Evolutionary conservation across 768 basidiomycete species (phyloP).

Genomic region (Paxillus rubicundulus): DNA sequence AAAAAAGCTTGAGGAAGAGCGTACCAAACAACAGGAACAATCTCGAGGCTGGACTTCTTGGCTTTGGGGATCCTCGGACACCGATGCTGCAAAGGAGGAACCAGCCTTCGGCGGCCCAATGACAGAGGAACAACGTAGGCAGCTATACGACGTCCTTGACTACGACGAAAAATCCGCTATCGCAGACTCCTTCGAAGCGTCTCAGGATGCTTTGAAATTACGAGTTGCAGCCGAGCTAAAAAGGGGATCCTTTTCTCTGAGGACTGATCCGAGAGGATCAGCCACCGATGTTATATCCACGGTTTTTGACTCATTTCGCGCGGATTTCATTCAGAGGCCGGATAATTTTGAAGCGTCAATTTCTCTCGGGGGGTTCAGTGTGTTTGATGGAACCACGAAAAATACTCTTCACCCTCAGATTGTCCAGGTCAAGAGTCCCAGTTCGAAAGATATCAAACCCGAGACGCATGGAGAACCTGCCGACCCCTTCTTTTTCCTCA

Average conservation of each 20-base stretch:
- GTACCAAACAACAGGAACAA: constrained; percentile 52
- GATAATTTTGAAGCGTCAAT: constrained; percentile 85
- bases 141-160: constrained; percentile 88
- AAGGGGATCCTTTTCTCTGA: constrained; percentile 85
- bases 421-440: constrained; percentile 68
- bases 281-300: constrained; percentile 77
- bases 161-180: constrained; percentile 86
- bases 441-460: constrained; percentile 34
- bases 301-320: constrained; percentile 83
- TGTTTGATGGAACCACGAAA: constrained; percentile 87
- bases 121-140: constrained; percentile 86
- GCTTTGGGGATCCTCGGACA: constrained; percentile 72
- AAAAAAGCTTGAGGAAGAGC: constrained; percentile 66
- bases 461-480: constrained; percentile 27
- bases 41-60: constrained; percentile 67
- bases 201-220: constrained; percentile 77
- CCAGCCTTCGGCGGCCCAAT: constrained; percentile 62
- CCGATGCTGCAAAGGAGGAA: constrained; percentile 44
- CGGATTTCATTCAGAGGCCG: constrained; percentile 78
- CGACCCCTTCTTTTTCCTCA: constrained; percentile 82
- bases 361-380: constrained; percentile 80
- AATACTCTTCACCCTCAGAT: constrained; percentile 86
- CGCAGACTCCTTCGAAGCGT: constrained; percentile 62
- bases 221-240: constrained; percentile 75
- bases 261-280: constrained; percentile 63